These are phyloP conservation scores for Microcera coccophila DNA, from an alignment of 2,329 filamentous ascomycete species.

Conservation along the genomic window DNA sequence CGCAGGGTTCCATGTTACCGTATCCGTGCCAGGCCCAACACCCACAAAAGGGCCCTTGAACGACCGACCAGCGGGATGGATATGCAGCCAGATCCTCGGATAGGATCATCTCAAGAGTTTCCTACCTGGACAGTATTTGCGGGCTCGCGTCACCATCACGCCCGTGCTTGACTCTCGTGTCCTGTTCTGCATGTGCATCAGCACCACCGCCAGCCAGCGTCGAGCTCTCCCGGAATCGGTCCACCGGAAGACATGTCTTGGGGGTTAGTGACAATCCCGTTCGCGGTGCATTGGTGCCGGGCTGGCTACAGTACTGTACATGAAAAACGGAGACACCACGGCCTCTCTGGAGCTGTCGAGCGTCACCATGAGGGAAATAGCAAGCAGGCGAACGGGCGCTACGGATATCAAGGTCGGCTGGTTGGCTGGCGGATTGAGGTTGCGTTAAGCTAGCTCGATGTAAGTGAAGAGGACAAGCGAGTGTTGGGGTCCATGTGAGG, in stretches of 20 bases:
- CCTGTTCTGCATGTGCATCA: neutral
- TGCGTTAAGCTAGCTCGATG: no score
- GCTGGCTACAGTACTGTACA: neutral
- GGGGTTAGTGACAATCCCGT: neutral
- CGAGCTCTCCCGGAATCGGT: neutral
- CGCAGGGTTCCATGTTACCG: neutral
- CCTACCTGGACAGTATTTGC: neutral
- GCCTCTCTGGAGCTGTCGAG: neutral
- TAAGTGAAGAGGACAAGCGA: no score
- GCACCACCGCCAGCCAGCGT: neutral
- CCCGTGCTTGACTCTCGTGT: neutral
- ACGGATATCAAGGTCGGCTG: conserved; percentile 1
- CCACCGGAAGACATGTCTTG: neutral
- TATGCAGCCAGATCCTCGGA: conserved; percentile 1
- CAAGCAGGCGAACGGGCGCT: conserved; percentile 9
- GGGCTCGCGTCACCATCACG: neutral
- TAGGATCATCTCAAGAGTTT: conserved; percentile 1
- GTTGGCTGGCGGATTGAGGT: no score
- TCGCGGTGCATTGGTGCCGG: neutral
- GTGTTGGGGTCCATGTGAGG: no score
- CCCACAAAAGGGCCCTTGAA: neutral
- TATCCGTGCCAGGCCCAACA: neutral
- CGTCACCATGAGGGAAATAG: conserved; percentile 30
- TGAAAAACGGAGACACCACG: neutral
- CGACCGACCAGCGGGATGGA: neutral